Evolutionary conservation across 129 eudicot species (phyloP).

Genomic region (Helianthus tuberosus): DNA sequence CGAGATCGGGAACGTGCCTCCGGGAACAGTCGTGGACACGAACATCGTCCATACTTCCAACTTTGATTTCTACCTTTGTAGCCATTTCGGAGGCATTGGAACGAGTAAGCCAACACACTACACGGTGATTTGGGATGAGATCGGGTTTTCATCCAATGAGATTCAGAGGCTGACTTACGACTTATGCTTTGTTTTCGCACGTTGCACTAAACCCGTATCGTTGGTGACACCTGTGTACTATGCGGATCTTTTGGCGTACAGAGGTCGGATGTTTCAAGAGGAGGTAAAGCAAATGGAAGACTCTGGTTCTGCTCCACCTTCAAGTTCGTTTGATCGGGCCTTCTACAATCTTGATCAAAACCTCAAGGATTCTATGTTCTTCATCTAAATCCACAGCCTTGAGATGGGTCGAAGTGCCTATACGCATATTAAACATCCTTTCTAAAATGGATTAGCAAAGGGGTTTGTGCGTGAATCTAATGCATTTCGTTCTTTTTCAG

Average conservation of each 20-base stretch:
- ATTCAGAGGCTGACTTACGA: constrained; percentile 63
- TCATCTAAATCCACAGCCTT: constrained; percentile 30
- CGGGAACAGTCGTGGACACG: constrained; percentile 86
- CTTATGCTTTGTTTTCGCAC: constrained; percentile 73
- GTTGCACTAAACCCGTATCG: constrained; percentile 81
- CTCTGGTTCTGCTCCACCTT: constrained; percentile 2
- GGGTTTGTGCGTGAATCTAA: constrained; percentile 96
- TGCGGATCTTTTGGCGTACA: constrained; percentile 77
- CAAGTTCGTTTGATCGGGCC: constrained; percentile 40
- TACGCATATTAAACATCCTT: constrained; percentile 52
- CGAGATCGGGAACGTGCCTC: constrained; percentile 49
- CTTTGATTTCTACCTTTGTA: constrained; percentile 73
- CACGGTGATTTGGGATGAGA: constrained; percentile 68
- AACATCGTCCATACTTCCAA: constrained; percentile 53
- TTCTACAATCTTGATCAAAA: constrained; percentile 44
- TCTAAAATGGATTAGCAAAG: constrained; percentile 28
- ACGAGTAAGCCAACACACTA: constrained; percentile 88
- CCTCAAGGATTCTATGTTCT: constrained; percentile 63
- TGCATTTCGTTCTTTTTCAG: constrained; percentile 33
- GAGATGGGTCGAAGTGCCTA: constrained; percentile 32
- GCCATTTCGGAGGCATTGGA: constrained; percentile 75
- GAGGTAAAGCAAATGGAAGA: constrained; percentile 38
- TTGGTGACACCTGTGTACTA: constrained; percentile 84
- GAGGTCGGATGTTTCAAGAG: constrained; percentile 76
- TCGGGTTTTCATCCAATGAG: constrained; percentile 49